Evolutionary conservation across 225 moss, liverwort and hornwort genomes (phyloP).

Genomic region (Rhytidiadelphus loreus): DNA sequence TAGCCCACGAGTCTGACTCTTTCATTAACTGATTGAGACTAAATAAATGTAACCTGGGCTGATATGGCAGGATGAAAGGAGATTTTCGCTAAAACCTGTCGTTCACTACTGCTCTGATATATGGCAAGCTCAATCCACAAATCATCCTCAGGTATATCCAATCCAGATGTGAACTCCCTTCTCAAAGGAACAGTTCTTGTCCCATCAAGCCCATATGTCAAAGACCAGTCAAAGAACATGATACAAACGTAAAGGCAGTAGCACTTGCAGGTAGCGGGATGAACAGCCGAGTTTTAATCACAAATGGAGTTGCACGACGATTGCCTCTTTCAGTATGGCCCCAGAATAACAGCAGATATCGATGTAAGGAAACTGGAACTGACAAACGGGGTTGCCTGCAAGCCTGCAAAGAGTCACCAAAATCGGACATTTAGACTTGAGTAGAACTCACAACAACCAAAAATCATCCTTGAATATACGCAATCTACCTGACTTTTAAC

Average conservation of each 20-base stretch:
- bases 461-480: not conserved
- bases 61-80: not conserved
- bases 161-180: conserved; percentile 3
- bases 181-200: conserved; percentile 13
- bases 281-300: not conserved
- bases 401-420: conserved; percentile 9
- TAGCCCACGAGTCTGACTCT: conserved; percentile 2
- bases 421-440: not conserved
- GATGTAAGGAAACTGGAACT: not conserved
- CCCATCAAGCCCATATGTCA: conserved; percentile 4
- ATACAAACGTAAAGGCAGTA: not conserved
- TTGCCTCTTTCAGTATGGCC: not conserved
- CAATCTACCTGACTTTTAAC: not conserved
- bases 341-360: not conserved
- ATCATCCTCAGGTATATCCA: not conserved
- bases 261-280: not conserved
- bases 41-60: not conserved
- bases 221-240: conserved; percentile 23
- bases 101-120: not conserved
- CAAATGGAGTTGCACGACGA: not conserved
- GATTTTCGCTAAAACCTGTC: not conserved
- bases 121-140: conserved; percentile 9
- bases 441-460: not conserved
- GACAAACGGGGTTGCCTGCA: conserved; percentile 14
- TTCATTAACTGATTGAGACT: not conserved